These are phyloP conservation scores for Solanum chmielewskii DNA, from an alignment of 257 asterid genomes.

Conservation along the genomic window DNA sequence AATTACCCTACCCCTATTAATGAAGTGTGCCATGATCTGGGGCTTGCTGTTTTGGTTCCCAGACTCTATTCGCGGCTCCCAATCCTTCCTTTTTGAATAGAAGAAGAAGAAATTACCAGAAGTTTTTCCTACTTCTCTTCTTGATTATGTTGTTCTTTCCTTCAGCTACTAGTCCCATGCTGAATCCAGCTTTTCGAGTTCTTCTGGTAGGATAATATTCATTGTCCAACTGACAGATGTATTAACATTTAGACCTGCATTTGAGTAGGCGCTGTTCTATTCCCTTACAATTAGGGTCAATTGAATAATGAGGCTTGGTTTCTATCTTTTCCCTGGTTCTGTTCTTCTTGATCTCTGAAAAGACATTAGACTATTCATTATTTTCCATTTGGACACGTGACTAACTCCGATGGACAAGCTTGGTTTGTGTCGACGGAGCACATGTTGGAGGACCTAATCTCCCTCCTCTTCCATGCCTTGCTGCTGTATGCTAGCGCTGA, in stretches of 20 bases:
- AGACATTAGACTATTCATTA: background rate
- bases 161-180: background rate
- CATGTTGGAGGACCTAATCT: background rate
- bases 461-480: background rate
- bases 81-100: background rate
- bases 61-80: background rate
- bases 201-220: background rate
- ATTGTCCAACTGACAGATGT: background rate
- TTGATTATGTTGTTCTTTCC: background rate
- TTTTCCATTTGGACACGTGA: background rate
- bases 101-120: background rate
- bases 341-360: background rate
- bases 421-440: background rate
- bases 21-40: background rate
- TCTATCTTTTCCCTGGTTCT: background rate
- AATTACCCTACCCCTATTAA: background rate
- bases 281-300: background rate
- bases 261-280: background rate
- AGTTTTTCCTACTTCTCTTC: background rate
- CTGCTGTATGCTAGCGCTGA: background rate
- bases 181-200: background rate
- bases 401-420: background rate
- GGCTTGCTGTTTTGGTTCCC: background rate
- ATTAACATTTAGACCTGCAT: background rate
- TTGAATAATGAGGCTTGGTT: background rate